phyloP scores from a whole-genome alignment of 768 basidiomycete species.

The Suillus tomentosus region DNA sequence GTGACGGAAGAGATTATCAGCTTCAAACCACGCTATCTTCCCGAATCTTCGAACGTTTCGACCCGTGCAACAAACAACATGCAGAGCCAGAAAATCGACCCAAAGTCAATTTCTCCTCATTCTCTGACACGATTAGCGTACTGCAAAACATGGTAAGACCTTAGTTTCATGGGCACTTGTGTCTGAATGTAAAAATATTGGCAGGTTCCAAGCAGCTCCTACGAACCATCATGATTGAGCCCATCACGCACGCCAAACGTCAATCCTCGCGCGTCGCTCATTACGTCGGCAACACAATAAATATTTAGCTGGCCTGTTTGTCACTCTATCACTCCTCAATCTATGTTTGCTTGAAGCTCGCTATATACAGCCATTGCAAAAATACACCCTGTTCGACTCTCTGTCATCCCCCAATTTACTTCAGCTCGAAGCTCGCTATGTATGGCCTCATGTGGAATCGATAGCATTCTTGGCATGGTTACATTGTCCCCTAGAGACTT shows the following conservation, averaged over 20 bases:
- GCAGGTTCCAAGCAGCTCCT: background rate
- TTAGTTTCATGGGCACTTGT: background rate
- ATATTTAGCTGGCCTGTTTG: conserved; percentile 5
- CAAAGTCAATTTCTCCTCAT: background rate
- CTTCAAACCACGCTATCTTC: background rate
- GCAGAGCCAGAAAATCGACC: background rate
- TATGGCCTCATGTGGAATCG: conserved; percentile 19
- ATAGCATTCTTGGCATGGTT: conserved; percentile 24
- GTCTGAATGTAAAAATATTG: background rate
- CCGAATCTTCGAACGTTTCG: background rate
- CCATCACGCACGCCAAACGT: conserved; percentile 17
- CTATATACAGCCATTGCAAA: background rate
- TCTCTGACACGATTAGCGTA: background rate
- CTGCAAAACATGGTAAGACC: background rate
- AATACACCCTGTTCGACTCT: background rate
- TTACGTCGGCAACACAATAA: background rate
- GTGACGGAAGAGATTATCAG: background rate
- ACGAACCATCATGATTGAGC: background rate
- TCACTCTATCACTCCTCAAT: conserved; percentile 19
- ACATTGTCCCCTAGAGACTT: conserved; percentile 16
- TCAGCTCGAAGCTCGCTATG: conserved; percentile 8
- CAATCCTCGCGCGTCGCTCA: conserved; percentile 15
- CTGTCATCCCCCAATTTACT: conserved; percentile 3
- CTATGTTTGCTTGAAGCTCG: background rate
- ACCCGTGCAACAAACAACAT: background rate